Conservation (phyloP, 1,139 yeast species). For the Zygotorulaspora mrakii region DNA sequence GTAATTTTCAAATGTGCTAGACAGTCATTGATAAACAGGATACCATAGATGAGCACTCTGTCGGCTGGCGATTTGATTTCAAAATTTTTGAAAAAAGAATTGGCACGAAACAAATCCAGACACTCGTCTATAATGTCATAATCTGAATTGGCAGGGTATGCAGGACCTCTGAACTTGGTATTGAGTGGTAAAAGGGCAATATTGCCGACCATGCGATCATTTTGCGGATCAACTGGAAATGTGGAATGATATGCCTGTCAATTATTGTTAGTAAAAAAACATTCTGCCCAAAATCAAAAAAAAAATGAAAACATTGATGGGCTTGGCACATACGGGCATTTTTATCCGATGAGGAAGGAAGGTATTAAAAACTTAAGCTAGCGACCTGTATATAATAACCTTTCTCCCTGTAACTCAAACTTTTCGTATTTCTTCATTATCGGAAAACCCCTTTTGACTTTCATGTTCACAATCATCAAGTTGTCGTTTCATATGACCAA, state of each 20-base stretch:
- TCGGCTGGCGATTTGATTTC: constrained; percentile 96
- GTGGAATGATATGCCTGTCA: constrained; percentile 87
- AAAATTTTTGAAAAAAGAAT: constrained; percentile 92
- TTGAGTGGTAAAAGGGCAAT: constrained; percentile 77
- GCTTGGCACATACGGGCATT: constrained; percentile 15
- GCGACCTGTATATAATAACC: too few species aligned
- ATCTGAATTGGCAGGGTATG: constrained; percentile 75
- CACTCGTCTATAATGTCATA: constrained; percentile 92
- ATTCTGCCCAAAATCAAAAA: not conserved
- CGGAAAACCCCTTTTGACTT: constrained; percentile 1
- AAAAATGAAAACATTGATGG: not conserved
- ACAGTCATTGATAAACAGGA: constrained; percentile 82
- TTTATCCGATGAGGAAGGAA: too few species aligned
- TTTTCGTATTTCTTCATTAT: too few species aligned
- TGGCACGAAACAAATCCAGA: constrained; percentile 88
- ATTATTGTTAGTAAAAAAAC: constrained; percentile 3
- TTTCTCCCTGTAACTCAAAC: too few species aligned
- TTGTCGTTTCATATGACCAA: not conserved
- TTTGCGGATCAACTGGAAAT: constrained; percentile 62
- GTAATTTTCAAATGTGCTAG: constrained; percentile 54
- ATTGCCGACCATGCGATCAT: constrained; percentile 54
- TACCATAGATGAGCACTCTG: constrained; percentile 93
- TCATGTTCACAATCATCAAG: not conserved
- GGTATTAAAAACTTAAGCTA: too few species aligned
- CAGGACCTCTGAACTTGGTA: constrained; percentile 86